Conservation (phyloP, 1,284 basidiomycete species). For the Coriolopsis trogii region DNA sequence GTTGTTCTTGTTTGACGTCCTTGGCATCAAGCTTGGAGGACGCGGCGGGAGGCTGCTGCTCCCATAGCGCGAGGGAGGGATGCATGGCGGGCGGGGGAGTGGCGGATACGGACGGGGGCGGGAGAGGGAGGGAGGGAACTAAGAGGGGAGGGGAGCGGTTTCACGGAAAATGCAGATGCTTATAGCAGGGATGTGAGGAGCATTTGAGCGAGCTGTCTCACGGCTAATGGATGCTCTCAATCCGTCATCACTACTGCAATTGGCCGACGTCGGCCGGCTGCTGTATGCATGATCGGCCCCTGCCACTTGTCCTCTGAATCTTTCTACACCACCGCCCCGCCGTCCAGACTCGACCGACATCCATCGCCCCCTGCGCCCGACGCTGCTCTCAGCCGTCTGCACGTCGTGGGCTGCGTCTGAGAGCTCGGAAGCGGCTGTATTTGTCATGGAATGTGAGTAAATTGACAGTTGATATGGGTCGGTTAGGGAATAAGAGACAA, state of each 20-base stretch:
- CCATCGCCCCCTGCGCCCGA: background rate
- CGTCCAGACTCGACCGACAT: background rate
- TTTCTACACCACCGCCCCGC: constrained; percentile 20
- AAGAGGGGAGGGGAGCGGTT: constrained; percentile 30
- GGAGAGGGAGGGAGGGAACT: constrained; percentile 27
- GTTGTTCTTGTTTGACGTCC: constrained; percentile 40
- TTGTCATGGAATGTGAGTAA: constrained; percentile 16
- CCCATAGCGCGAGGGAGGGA: constrained; percentile 34
- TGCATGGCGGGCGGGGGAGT: constrained; percentile 38
- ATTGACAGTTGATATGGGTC: constrained; percentile 23
- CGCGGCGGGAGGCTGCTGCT: constrained; percentile 22
- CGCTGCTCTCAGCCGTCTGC: too few relatives aligned
- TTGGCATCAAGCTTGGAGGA: constrained; percentile 33
- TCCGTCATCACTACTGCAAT: constrained; percentile 31
- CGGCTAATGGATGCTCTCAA: constrained; percentile 32
- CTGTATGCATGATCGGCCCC: constrained; percentile 23
- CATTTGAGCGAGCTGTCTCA: constrained; percentile 39
- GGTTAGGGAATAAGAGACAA: constrained; percentile 22
- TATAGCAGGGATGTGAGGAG: constrained; percentile 33
- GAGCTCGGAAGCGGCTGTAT: constrained; percentile 13
- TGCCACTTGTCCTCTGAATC: constrained; percentile 17
- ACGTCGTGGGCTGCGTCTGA: too few relatives aligned
- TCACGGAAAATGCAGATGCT: constrained; percentile 34
- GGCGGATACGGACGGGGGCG: constrained; percentile 20
- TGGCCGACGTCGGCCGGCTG: constrained; percentile 34